These are phyloP conservation scores for Thuja plicata DNA, from an alignment of 83 land plant genomes.

Conservation along the genomic window DNA sequence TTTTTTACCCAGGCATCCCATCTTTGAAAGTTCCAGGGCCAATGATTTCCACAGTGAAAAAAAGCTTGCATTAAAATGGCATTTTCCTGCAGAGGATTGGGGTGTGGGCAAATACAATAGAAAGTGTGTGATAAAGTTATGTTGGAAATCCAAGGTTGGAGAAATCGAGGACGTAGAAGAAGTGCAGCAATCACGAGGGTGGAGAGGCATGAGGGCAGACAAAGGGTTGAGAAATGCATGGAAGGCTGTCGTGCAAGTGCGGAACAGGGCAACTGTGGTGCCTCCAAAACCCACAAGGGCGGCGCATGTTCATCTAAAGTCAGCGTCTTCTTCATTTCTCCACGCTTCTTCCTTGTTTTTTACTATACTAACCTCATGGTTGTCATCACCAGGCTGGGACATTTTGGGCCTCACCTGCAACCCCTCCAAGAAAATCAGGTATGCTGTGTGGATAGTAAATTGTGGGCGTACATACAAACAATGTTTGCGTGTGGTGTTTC, in stretches of 20 bases:
- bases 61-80: background rate
- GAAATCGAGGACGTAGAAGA: background rate
- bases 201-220: background rate
- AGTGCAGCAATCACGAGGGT: background rate
- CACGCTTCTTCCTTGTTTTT: background rate
- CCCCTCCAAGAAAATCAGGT: background rate
- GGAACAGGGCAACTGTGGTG: background rate
- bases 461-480: background rate
- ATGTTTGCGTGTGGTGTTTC: background rate
- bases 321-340: background rate
- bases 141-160: background rate
- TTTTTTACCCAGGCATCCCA: background rate
- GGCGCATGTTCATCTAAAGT: constrained; percentile 8
- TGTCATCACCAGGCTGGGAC: background rate
- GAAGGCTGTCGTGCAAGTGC: constrained; percentile 1
- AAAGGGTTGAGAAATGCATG: background rate
- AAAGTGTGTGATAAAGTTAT: background rate
- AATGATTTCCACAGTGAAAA: background rate
- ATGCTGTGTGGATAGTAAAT: background rate
- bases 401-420: background rate
- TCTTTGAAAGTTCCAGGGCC: background rate
- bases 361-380: background rate
- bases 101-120: background rate
- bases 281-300: constrained; percentile 4
- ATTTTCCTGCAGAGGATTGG: background rate